phyloP scores from a whole-genome alignment of 495 filamentous ascomycete species.

The Penicillium alfredii region DNA sequence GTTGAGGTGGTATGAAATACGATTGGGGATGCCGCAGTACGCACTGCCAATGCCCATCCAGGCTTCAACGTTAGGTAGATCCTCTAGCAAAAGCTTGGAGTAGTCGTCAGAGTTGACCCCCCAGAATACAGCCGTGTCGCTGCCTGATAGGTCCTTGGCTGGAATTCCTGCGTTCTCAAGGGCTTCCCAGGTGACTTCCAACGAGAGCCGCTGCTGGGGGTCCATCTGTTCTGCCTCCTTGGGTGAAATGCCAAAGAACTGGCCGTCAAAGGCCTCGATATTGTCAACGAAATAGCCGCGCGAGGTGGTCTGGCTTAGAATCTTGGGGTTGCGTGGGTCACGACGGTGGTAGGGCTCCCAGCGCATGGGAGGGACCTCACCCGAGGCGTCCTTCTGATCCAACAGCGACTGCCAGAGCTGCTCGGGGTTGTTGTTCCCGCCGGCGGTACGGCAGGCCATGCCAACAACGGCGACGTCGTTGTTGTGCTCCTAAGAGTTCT shows the following conservation, averaged over 20 bases:
- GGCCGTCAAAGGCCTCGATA: slow-evolving; percentile 73
- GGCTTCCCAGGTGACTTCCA: slow-evolving; percentile 14
- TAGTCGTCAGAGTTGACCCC: slow-evolving; percentile 35
- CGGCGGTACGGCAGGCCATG: slow-evolving; percentile 65
- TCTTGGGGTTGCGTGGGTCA: slow-evolving; percentile 63
- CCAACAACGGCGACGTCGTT: slow-evolving; percentile 74
- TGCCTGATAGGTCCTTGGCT: slow-evolving; percentile 13
- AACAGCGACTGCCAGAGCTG: slow-evolving; percentile 63
- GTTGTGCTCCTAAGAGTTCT: too few relatives aligned
- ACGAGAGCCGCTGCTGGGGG: slow-evolving; percentile 17
- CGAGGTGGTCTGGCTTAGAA: slow-evolving; percentile 61
- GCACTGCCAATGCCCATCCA: slow-evolving; percentile 72
- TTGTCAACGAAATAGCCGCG: slow-evolving; percentile 81
- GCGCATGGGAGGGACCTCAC: slow-evolving; percentile 53
- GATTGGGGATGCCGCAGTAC: slow-evolving; percentile 81
- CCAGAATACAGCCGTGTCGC: slow-evolving; percentile 24
- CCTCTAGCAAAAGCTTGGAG: too few relatives aligned
- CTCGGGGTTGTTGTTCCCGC: slow-evolving; percentile 52
- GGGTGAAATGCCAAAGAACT: slow-evolving; percentile 17
- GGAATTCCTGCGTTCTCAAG: slow-evolving; percentile 25
- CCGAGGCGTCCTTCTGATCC: slow-evolving; percentile 49
- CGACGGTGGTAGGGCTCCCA: slow-evolving; percentile 69
- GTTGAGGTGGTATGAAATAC: slow-evolving; percentile 77
- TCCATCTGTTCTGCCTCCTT: slow-evolving; percentile 22
- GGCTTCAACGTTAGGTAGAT: too few relatives aligned